Conservation (phyloP, 768 basidiomycete species). For the Kwoniella dejecticola region DNA sequence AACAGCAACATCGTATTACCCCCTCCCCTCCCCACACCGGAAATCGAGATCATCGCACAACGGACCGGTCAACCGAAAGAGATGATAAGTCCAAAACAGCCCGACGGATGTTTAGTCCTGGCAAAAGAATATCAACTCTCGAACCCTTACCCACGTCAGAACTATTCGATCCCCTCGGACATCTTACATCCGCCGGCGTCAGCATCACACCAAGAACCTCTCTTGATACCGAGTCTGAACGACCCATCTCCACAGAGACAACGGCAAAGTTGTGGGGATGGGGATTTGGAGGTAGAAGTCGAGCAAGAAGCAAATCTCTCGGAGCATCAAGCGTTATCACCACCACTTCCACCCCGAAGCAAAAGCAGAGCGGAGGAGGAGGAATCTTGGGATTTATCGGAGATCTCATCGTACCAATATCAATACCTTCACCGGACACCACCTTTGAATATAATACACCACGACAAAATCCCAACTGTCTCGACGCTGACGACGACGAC, state of each 20-base stretch:
- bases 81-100: constrained; percentile 1
- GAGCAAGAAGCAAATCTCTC: constrained; percentile 2
- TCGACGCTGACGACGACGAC: not conserved
- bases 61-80: constrained; percentile 5
- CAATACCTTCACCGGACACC: not conserved
- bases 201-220: constrained; percentile 3
- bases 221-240: not conserved
- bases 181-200: constrained; percentile 17
- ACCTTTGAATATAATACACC: constrained; percentile 6
- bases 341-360: too few species aligned
- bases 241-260: not conserved
- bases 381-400: constrained; percentile 29
- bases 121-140: constrained; percentile 32
- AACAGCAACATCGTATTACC: constrained; percentile 11
- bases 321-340: not conserved
- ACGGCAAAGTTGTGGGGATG: constrained; percentile 6
- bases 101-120: not conserved
- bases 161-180: constrained; percentile 32
- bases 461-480: not conserved
- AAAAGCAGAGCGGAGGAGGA: not conserved
- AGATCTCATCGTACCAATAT: constrained; percentile 31
- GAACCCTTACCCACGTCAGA: constrained; percentile 36
- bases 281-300: constrained; percentile 15
- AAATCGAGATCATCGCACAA: constrained; percentile 8
- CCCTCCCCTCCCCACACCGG: constrained; percentile 18